Conservation (phyloP, 257 asterid genomes). For the Scutellaria galericulata region DNA sequence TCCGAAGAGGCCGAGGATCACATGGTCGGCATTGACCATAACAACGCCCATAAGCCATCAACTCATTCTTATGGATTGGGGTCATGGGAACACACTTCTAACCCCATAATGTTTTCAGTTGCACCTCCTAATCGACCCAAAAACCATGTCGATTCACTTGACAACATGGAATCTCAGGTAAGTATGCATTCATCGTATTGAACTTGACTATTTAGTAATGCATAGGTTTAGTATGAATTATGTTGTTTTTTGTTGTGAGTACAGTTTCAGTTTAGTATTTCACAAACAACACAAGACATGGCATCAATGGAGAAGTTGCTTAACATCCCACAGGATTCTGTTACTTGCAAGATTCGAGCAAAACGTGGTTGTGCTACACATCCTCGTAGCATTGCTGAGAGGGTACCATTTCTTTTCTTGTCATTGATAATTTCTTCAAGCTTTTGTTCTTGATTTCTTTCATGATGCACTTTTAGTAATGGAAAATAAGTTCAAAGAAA, state of each 20-base stretch:
- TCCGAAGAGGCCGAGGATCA: slow-evolving; percentile 54
- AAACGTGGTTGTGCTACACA: slow-evolving; percentile 95
- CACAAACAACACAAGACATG: slow-evolving; percentile 66
- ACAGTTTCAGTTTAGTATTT: slow-evolving; percentile 79
- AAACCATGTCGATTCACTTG: slow-evolving; percentile 41
- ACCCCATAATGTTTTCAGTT: slow-evolving; percentile 58
- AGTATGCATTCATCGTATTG: too few relatives aligned
- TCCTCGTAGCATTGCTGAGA: slow-evolving; percentile 95
- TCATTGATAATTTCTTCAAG: too few relatives aligned
- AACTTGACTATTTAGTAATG: too few relatives aligned
- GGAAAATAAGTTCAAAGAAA: too few relatives aligned
- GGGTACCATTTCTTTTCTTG: slow-evolving; percentile 46
- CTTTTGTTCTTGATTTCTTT: too few relatives aligned
- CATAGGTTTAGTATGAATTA: background rate
- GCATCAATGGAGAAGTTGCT: slow-evolving; percentile 69
- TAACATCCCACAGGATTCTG: slow-evolving; percentile 79
- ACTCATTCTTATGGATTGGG: slow-evolving; percentile 50
- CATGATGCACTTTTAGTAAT: too few relatives aligned
- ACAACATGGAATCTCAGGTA: slow-evolving; percentile 74
- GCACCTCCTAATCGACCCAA: slow-evolving; percentile 51
- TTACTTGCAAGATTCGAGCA: slow-evolving; percentile 89
- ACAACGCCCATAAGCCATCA: slow-evolving; percentile 38
- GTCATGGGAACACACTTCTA: slow-evolving; percentile 58
- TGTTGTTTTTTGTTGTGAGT: background rate
- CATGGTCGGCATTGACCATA: slow-evolving; percentile 26